A percentile compares a stretch with the other conserved stretches of the same genome.
These are phyloP conservation scores for Aspergillus sparsus DNA, from an alignment of 495 filamentous ascomycete species.

Conservation along the genomic window DNA sequence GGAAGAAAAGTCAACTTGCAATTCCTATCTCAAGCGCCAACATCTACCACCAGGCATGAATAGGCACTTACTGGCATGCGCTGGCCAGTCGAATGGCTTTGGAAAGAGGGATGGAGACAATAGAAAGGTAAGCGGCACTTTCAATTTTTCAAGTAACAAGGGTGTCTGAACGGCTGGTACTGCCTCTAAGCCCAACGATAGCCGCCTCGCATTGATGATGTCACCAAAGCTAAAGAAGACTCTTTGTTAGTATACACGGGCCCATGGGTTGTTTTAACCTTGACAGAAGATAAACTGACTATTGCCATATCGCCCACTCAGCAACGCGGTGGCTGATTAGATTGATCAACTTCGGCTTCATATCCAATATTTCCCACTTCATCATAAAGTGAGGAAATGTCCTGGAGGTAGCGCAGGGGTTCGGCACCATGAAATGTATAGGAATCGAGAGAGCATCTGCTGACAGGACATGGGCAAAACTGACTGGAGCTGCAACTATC, in stretches of 20 bases:
- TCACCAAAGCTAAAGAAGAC: conserved; percentile 54
- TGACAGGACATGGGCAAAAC: conserved; percentile 66
- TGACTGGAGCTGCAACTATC: conserved; percentile 69
- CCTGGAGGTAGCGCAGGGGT: conserved; percentile 59
- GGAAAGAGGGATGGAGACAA: conserved; percentile 66
- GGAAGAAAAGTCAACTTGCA: not conserved
- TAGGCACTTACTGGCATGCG: conserved; percentile 49
- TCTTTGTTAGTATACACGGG: conserved; percentile 20
- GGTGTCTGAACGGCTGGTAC: conserved; percentile 43
- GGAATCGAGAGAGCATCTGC: conserved; percentile 62
- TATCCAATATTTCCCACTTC: conserved; percentile 51
- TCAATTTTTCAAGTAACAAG: conserved; percentile 39
- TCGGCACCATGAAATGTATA: conserved; percentile 67
- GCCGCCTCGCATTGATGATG: conserved; percentile 59
- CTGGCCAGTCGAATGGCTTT: conserved; percentile 61
- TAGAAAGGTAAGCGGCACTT: conserved; percentile 64
- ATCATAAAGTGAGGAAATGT: conserved; percentile 60
- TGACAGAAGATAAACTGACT: conserved; percentile 34
- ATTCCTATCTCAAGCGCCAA: no score
- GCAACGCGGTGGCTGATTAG: conserved; percentile 61
- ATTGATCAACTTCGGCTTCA: conserved; percentile 51
- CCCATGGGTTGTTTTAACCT: not conserved
- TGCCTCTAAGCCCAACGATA: conserved; percentile 53
- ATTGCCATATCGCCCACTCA: conserved; percentile 69
- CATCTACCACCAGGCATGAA: not conserved